These are phyloP conservation scores for Podospora sp. DNA, from an alignment of 495 filamentous ascomycete genomes.

Conservation along the genomic window DNA sequence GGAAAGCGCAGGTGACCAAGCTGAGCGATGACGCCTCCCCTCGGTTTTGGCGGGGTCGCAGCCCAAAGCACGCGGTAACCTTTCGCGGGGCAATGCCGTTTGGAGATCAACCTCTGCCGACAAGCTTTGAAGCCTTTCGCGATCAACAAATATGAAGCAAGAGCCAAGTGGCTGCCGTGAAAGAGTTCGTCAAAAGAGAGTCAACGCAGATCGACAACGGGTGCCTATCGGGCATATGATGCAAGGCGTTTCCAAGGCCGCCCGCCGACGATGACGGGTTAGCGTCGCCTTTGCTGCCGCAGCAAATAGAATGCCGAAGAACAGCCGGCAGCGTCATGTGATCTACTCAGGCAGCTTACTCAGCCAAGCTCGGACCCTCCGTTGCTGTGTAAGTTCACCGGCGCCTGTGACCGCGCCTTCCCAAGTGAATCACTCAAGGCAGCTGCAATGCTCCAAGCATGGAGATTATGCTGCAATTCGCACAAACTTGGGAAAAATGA, in stretches of 20 bases:
- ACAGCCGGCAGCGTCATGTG: slow-evolving; percentile 31
- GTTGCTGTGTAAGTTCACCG: slow-evolving; percentile 10
- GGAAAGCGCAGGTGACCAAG: slow-evolving; percentile 29
- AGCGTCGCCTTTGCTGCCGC: slow-evolving; percentile 11
- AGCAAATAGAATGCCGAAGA: slow-evolving; percentile 16
- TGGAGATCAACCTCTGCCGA: background rate
- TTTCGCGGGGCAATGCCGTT: slow-evolving; percentile 13
- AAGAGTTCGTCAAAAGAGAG: slow-evolving; percentile 7
- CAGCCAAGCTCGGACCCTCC: background rate
- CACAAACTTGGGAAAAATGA: background rate
- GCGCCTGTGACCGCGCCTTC: too few species aligned
- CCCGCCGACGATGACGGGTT: slow-evolving; percentile 12
- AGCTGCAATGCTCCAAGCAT: background rate
- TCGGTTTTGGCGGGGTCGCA: slow-evolving; percentile 34
- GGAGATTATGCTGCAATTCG: background rate
- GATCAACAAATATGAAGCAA: background rate
- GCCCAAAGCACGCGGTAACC: slow-evolving; percentile 22
- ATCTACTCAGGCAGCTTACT: slow-evolving; percentile 11
- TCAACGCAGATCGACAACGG: slow-evolving; percentile 15
- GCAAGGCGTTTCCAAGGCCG: slow-evolving; percentile 24
- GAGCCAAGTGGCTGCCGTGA: background rate
- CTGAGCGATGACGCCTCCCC: slow-evolving; percentile 38
- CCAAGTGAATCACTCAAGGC: background rate
- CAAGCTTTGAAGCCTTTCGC: background rate
- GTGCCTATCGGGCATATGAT: slow-evolving; percentile 36